Percentiles rank a stretch among this genome's conserved stretches.
These are phyloP conservation scores for Ascochyta pisi DNA, from an alignment of 2,329 filamentous ascomycete genomes.

Conservation along the genomic window DNA sequence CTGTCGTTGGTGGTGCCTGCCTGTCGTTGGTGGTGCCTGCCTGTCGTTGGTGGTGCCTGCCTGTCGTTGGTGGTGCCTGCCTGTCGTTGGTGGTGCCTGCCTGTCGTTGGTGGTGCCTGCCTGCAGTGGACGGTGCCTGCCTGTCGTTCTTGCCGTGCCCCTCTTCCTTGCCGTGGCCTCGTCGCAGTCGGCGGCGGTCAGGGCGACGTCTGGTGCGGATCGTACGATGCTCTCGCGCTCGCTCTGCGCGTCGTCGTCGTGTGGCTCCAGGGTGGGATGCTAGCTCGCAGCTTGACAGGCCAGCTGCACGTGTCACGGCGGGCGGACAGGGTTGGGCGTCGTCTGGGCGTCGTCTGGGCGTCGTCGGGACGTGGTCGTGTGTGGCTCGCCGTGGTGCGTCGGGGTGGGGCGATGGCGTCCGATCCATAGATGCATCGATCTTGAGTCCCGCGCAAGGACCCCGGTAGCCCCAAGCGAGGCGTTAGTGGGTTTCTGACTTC, in stretches of 20 bases:
- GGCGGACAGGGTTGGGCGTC: neutral
- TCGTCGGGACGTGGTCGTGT: too few species aligned
- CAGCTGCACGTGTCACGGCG: neutral
- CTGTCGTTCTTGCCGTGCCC: too few species aligned
- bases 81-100: too few species aligned
- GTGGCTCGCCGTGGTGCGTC: neutral
- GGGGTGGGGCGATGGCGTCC: neutral
- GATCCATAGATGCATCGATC: neutral
- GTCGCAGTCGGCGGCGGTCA: neutral
- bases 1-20: too few species aligned
- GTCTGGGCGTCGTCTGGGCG: too few species aligned
- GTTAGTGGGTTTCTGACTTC: constrained; percentile 5
- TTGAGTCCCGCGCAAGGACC: neutral
- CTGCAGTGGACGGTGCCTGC: neutral
- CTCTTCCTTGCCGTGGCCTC: neutral
- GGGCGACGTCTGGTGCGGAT: too few species aligned
- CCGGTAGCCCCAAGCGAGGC: neutral
- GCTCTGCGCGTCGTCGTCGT: too few species aligned
- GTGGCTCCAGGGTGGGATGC: neutral
- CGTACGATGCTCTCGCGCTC: too few species aligned
- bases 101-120: too few species aligned
- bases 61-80: too few species aligned
- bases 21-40: too few species aligned
- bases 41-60: too few species aligned
- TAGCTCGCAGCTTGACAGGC: neutral